Conservation (phyloP, 2,329 filamentous ascomycete species). For the Juglanconis juglandina region DNA sequence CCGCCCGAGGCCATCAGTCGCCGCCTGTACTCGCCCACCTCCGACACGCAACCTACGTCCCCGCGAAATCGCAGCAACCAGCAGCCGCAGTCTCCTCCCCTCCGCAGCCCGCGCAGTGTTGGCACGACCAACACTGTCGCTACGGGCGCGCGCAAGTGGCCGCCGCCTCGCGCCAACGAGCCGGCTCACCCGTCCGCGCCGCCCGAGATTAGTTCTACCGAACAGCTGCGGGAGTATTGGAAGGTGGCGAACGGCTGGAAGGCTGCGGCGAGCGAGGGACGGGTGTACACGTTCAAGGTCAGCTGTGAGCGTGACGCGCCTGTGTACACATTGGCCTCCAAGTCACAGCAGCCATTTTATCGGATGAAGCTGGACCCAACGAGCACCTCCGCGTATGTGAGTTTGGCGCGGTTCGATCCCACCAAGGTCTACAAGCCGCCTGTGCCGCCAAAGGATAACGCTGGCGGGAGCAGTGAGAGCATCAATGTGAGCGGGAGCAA, state of each 20-base stretch:
- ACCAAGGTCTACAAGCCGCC: constrained; percentile 52
- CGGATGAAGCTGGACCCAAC: constrained; percentile 62
- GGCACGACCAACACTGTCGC: constrained; percentile 20
- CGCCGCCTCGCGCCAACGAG: constrained; percentile 30
- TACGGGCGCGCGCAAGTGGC: constrained; percentile 19
- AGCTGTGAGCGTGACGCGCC: constrained; percentile 57
- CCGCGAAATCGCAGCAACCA: background rate
- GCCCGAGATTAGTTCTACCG: constrained; percentile 48
- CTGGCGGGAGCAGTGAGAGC: constrained; percentile 14
- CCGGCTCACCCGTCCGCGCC: constrained; percentile 43
- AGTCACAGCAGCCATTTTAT: constrained; percentile 60
- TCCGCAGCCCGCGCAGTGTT: constrained; percentile 31
- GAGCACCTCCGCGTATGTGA: constrained; percentile 59
- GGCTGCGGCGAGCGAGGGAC: constrained; percentile 56
- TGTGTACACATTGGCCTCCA: constrained; percentile 63
- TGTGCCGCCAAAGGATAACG: constrained; percentile 22
- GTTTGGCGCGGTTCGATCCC: constrained; percentile 58
- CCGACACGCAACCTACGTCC: constrained; percentile 21
- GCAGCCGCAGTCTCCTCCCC: constrained; percentile 22
- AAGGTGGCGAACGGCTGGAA: constrained; percentile 68
- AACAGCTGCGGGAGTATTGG: constrained; percentile 64
- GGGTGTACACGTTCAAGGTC: constrained; percentile 57
- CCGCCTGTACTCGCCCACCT: constrained; percentile 52
- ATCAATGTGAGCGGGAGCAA: constrained; percentile 28
- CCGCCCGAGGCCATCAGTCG: constrained; percentile 64